Evolutionary conservation across 2,329 filamentous ascomycete species (phyloP), one percentile per base, ranked within the genome.

Genomic region (Sporothrix sp.): DNA sequence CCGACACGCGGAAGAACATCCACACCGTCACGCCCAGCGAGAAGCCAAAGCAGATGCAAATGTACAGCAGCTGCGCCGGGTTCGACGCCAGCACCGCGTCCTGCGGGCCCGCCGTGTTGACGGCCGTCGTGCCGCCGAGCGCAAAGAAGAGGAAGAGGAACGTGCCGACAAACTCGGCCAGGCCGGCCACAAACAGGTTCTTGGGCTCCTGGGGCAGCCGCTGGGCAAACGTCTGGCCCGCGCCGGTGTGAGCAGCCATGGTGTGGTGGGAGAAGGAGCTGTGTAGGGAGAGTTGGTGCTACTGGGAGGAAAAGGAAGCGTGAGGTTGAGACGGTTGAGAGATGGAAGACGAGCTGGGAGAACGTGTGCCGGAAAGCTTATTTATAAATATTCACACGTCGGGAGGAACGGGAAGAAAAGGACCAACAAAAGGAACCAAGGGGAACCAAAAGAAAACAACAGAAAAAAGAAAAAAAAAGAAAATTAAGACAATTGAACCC

Each of bases 1-100:
- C 72, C 3, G 69, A 74, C 20, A 79, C 67, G 38, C 76, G 69
- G 58, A 70, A 79, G 59, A 79, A 79, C 21, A 75, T 68, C 74
- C 74, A 79, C 8, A 76, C 75, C 50, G 74, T 78, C 51, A 75
- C 70, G 2, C 71, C 67, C 20, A 80, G 60, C 3, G 73, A 69
- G 8, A 73, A 62, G 11, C 73, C 74, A 48, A 78, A 78, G 30
- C 68, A 65, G 1, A 72, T 57, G 28, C 73, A 70, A 53, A 78
- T 72, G 58, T 73, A 77, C 20, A 78, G 58, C 33, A 78, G 59
- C 27, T 62, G 66, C 11, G 63, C 50, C 1, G 69, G 60, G 6
- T 61, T 60, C 0, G 61, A 60, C 0, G 50, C 46, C 2, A 63
- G 57, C 3, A 55, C 49, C 7, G 38, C 35, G 18, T 48, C 40